phyloP scores from a whole-genome alignment of 345 rosid genomes.

The Turnera subulata region DNA sequence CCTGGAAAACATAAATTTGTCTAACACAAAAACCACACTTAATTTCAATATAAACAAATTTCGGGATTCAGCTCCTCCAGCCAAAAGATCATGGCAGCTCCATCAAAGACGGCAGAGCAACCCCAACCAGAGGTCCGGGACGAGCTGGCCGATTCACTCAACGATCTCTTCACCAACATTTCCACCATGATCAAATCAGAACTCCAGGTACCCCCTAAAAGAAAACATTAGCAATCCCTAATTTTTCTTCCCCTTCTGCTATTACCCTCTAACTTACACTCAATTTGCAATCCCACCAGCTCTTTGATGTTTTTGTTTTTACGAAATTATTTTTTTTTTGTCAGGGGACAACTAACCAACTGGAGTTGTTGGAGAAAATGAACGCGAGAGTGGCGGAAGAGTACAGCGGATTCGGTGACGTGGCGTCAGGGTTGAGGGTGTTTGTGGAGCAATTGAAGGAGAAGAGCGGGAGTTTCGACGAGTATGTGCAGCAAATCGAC shows the following conservation, averaged over 20 bases:
- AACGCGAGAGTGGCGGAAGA: constrained; percentile 65
- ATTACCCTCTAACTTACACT: background rate
- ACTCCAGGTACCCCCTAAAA: constrained; percentile 49
- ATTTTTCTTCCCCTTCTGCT: background rate
- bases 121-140: constrained; percentile 37
- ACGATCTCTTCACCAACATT: constrained; percentile 57
- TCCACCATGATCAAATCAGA: constrained; percentile 77
- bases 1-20: too few relatives aligned
- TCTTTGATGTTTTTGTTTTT: background rate
- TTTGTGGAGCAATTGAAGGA: constrained; percentile 72
- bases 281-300: background rate
- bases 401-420: constrained; percentile 68
- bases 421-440: constrained; percentile 67
- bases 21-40: too few relatives aligned
- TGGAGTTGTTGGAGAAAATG: constrained; percentile 88
- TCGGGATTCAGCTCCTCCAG: too few relatives aligned
- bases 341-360: constrained; percentile 67
- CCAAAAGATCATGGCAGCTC: constrained; percentile 22
- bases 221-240: too few relatives aligned
- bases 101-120: constrained; percentile 12
- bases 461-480: constrained; percentile 63
- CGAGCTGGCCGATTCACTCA: constrained; percentile 62
- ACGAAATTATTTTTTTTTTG: background rate
- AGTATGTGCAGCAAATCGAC: constrained; percentile 68
- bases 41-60: too few relatives aligned